phyloP scores from a whole-genome alignment of 495 filamentous ascomycete genomes.

The Filosporella fistucella region DNA sequence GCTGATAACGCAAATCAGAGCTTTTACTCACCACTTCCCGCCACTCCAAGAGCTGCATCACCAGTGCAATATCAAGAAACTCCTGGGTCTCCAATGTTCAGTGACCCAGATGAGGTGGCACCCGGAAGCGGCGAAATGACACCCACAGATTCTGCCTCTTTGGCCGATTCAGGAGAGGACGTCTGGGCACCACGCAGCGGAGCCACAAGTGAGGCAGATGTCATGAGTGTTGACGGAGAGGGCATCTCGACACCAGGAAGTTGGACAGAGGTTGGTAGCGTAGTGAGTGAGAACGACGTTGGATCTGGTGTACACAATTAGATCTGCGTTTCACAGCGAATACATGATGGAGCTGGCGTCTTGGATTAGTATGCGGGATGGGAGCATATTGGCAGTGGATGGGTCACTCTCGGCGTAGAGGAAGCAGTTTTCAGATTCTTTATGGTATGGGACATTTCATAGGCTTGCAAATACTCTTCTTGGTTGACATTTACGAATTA shows the following conservation, averaged over 20 bases:
- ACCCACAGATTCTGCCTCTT: constrained; percentile 43
- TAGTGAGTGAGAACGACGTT: constrained; percentile 54
- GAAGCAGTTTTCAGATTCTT: no score
- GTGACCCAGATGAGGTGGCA: constrained; percentile 24
- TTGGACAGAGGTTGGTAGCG: constrained; percentile 78
- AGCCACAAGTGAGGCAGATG: constrained; percentile 38
- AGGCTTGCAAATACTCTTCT: no score
- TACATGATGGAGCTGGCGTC: not conserved
- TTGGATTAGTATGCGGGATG: no score
- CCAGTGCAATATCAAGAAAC: constrained; percentile 5
- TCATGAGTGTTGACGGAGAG: constrained; percentile 62
- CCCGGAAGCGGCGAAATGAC: constrained; percentile 37
- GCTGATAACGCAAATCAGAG: constrained; percentile 35
- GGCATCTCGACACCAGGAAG: constrained; percentile 61
- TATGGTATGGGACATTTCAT: no score
- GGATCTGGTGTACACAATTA: constrained; percentile 19
- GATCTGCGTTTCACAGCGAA: no score
- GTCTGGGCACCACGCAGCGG: constrained; percentile 28
- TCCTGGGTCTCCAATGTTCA: constrained; percentile 17
- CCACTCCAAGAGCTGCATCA: constrained; percentile 23
- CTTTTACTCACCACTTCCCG: constrained; percentile 50
- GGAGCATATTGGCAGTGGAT: no score
- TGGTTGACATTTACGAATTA: no score
- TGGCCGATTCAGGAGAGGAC: constrained; percentile 35
- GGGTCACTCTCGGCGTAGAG: no score